Percentiles rank a stretch among this genome's conserved stretches.
Evolutionary conservation across 2,329 filamentous ascomycete species (phyloP).

Genomic region (Fusarium luffae): DNA sequence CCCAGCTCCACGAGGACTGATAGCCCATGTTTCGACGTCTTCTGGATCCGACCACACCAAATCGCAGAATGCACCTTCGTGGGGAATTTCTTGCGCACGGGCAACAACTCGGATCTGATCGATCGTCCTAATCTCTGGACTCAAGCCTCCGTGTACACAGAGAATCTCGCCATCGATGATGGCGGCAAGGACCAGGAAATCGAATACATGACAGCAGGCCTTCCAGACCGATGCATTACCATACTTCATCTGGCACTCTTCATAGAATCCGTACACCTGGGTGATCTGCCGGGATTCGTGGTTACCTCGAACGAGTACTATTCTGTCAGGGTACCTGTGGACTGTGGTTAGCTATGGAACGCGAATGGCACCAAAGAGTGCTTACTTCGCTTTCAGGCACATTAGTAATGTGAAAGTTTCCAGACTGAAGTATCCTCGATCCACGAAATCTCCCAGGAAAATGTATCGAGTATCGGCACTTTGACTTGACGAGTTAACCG

Average conservation of each 20-base stretch:
- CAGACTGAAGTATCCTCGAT: constrained; percentile 96
- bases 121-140: constrained; percentile 93
- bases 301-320: constrained; percentile 96
- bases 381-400: constrained; percentile 83
- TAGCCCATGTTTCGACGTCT: constrained; percentile 94
- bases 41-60: constrained; percentile 98
- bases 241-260: constrained; percentile 97
- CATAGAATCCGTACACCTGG: constrained; percentile 99
- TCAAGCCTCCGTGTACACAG: constrained; percentile 93
- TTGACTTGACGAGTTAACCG: constrained; percentile 53
- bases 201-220: constrained; percentile 99
- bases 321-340: constrained; percentile 87
- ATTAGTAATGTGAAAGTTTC: constrained; percentile 98
- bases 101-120: constrained; percentile 99
- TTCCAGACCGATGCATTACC: constrained; percentile 99
- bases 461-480: constrained; percentile 68
- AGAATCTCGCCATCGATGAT: constrained; percentile 99
- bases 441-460: constrained; percentile 89
- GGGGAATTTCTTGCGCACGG: constrained; percentile 95
- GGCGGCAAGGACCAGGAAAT: constrained; percentile 94
- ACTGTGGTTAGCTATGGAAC: constrained; percentile 35
- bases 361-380: background rate
- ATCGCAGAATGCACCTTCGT: constrained; percentile 98
- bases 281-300: constrained; percentile 98
- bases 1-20: constrained; percentile 94